Base-by-base conservation (phyloP, 1,284 basidiomycete genomes). In the Tilletia horrida region DNA sequence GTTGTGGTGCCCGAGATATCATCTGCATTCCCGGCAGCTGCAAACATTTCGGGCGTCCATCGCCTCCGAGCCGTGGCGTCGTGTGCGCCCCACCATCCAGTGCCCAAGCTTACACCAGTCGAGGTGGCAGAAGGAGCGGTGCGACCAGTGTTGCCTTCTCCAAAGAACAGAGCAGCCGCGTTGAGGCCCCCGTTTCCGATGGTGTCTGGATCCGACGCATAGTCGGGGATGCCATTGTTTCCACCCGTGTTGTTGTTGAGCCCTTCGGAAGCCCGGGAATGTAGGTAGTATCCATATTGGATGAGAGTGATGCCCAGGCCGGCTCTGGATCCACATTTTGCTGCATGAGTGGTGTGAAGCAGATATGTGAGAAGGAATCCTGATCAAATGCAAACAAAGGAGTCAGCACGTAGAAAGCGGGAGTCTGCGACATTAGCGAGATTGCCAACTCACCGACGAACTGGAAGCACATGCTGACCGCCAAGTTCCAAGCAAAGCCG, bases 381-480 rank as follows among this genome's bases (percentile, higher is more conserved):
- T 59, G 29, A 27, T 13, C 18, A 40, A 29, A 27, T 48, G 16
- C 27, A 31, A n/a, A 40, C 42, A 8, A 13, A 55, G 57, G 29
- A 21, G 29, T 27, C 23, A 40, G 25, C 23, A 16, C 52, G 8
- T 6, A 57, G 52, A 21, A 65, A 7, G 25, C 1, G 7, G 18
- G 21, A 4, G 8, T 7, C n/a, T n/a, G n/a, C n/a, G 43, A 44
- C 9, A 44, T 44, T 18, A 44, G 43, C 43, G 35, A 42, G 35
- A 11, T 11, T 11, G n/a, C 14, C 21, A 48, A n/a, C 76, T 47
- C 47, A 79, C 78, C 93, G 74, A 97, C 88, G 81, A 97, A 95
- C 83, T 97, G 93, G 88, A 98, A 97, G 83, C 93, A 92, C 84
- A 90, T 91, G 3, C 92, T 94, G 63, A 94, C 89, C 83, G 94